These are phyloP conservation scores for Auriscalpium vulgare DNA, from an alignment of 768 basidiomycete genomes.

Conservation along the genomic window DNA sequence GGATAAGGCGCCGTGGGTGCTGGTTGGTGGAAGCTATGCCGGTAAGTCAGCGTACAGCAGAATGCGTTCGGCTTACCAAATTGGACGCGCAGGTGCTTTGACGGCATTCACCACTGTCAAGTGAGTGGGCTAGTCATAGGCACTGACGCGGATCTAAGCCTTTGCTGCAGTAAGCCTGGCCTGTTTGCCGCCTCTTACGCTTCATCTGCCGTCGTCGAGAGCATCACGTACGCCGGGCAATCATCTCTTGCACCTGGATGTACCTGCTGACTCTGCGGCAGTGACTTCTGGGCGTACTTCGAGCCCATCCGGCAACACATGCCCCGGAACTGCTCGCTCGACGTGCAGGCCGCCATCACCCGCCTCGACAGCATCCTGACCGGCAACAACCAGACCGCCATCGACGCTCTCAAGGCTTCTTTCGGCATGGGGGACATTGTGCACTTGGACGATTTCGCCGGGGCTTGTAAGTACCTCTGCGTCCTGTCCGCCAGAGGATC, in stretches of 20 bases:
- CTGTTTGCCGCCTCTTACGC: conserved; percentile 60
- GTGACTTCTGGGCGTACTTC: conserved; percentile 65
- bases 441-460: conserved; percentile 62
- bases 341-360: conserved; percentile 61
- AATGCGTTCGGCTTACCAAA: too few relatives aligned
- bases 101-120: too few relatives aligned
- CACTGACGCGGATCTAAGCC: too few relatives aligned
- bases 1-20: conserved; percentile 35
- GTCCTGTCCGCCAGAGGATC: not conserved
- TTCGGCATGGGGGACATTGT: conserved; percentile 52
- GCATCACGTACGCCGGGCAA: conserved; percentile 31
- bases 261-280: conserved; percentile 9
- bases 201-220: conserved; percentile 59
- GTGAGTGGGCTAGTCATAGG: too few relatives aligned
- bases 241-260: conserved; percentile 12
- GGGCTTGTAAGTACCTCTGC: conserved; percentile 34
- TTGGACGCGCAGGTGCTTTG: too few relatives aligned
- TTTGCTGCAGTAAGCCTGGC: conserved; percentile 43
- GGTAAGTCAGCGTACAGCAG: too few relatives aligned
- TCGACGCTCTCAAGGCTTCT: conserved; percentile 44
- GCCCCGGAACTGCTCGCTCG: conserved; percentile 68
- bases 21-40: conserved; percentile 38
- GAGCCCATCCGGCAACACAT: conserved; percentile 62
- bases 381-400: conserved; percentile 35
- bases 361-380: too few relatives aligned